Percentiles rank a stretch among this genome's conserved stretches.
phyloP scores from a whole-genome alignment of 495 filamentous ascomycete species.

The Aspergillus haitiensis region DNA sequence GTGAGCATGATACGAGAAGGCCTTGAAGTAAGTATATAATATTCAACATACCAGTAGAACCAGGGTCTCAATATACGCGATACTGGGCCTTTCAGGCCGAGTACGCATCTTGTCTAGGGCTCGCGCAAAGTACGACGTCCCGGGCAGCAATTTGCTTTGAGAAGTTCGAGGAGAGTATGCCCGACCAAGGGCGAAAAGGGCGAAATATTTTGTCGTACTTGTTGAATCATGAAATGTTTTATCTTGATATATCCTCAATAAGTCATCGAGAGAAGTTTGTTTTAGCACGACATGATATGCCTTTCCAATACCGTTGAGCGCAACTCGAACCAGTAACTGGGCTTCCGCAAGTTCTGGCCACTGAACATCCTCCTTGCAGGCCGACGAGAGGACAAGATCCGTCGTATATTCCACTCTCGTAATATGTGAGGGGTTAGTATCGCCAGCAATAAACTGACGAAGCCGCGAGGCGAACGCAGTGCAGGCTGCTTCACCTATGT shows the following conservation, averaged over 20 bases:
- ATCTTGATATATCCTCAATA: conserved; percentile 27
- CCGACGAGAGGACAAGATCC: conserved; percentile 17
- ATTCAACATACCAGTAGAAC: conserved; percentile 27
- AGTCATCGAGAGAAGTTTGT: conserved; percentile 24
- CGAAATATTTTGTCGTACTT: no score
- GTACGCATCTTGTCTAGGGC: no score
- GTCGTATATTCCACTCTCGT: conserved; percentile 31
- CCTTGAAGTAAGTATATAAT: no score
- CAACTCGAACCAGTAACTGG: conserved; percentile 28
- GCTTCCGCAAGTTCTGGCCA: conserved; percentile 33
- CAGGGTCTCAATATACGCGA: conserved; percentile 23
- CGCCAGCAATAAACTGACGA: conserved; percentile 31
- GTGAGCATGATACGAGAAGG: conserved; percentile 11
- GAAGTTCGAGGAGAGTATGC: no score
- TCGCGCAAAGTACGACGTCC: no score
- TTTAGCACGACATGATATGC: conserved; percentile 35
- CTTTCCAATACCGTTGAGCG: conserved; percentile 31
- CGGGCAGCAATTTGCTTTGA: no score
- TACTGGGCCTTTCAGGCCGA: no score
- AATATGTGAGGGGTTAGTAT: conserved; percentile 25
- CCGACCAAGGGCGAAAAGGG: no score
- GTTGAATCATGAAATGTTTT: no score
- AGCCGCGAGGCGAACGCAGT: conserved; percentile 38
- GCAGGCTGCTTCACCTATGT: conserved; percentile 38
- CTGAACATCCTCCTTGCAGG: conserved; percentile 21